Conservation (phyloP, 352 stramenopile species). For the Phytophthora sp. region DNA sequence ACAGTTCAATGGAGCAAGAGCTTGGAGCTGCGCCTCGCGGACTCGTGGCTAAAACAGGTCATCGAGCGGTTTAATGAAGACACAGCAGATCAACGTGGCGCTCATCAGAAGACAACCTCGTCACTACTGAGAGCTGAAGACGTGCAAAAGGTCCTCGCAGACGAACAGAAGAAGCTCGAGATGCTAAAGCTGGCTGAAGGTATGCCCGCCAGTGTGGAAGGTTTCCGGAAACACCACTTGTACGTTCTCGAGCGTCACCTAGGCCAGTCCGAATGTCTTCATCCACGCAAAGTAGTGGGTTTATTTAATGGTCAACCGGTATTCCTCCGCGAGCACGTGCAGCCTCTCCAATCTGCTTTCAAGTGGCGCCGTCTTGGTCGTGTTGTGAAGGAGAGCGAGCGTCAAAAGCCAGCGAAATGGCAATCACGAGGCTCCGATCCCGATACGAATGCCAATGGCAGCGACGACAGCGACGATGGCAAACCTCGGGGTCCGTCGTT, state of each 20-base stretch:
- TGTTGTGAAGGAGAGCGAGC: slow-evolving; percentile 59
- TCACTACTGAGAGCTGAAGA: slow-evolving; percentile 4
- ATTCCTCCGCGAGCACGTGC: slow-evolving; percentile 68
- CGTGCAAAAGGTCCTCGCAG: slow-evolving; percentile 17
- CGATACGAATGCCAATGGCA: neutral
- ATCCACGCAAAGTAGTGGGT: slow-evolving; percentile 72
- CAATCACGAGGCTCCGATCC: slow-evolving; percentile 22
- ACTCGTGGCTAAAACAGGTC: slow-evolving; percentile 56
- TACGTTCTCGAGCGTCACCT: slow-evolving; percentile 85
- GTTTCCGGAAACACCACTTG: slow-evolving; percentile 79
- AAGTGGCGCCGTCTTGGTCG: slow-evolving; percentile 78
- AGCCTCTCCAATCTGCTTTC: slow-evolving; percentile 58
- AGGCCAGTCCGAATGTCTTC: slow-evolving; percentile 59
- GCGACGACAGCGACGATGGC: slow-evolving; percentile 25
- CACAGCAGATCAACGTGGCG: neutral
- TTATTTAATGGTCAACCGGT: slow-evolving; percentile 83
- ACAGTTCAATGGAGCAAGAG: slow-evolving; percentile 69
- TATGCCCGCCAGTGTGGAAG: slow-evolving; percentile 80
- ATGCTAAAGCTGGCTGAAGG: slow-evolving; percentile 54
- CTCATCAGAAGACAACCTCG: neutral
- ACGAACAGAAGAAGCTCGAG: slow-evolving; percentile 46
- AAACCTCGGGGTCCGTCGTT: slow-evolving; percentile 9
- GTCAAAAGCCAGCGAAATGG: slow-evolving; percentile 62
- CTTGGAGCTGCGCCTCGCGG: slow-evolving; percentile 50
- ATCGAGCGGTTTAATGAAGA: slow-evolving; percentile 53